These are phyloP conservation scores for Rubia occidens DNA, from an alignment of 305 asterid genomes.

Conservation along the genomic window DNA sequence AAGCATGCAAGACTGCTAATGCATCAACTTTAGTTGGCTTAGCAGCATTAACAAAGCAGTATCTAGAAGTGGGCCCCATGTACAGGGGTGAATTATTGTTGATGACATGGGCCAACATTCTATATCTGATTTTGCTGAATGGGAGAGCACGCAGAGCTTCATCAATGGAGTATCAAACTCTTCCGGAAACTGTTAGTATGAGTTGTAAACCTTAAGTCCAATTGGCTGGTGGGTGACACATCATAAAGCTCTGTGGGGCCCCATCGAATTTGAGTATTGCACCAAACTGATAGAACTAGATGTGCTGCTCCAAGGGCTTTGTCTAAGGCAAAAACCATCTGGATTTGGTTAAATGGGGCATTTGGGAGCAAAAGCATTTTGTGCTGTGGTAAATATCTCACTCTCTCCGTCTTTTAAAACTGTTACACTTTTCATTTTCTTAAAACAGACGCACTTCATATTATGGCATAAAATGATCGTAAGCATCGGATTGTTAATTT, in stretches of 20 bases:
- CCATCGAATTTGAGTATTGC: conserved; percentile 19
- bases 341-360: conserved; percentile 49
- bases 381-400: too few species aligned
- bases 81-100: not conserved
- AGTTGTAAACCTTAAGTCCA: conserved; percentile 50
- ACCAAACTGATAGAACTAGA: conserved; percentile 15
- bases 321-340: conserved; percentile 23
- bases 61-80: conserved; percentile 5
- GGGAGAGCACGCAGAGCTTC: conserved; percentile 21
- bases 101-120: conserved; percentile 7
- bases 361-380: conserved; percentile 26
- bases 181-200: conserved; percentile 33
- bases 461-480: too few species aligned
- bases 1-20: conserved; percentile 4
- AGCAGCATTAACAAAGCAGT: not conserved
- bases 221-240: conserved; percentile 55
- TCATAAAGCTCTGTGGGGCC: conserved; percentile 39
- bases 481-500: too few species aligned
- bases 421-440: too few species aligned
- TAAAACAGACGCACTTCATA: too few species aligned
- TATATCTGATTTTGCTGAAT: conserved; percentile 16
- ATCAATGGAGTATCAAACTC: conserved; percentile 29
- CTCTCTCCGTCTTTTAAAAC: not conserved
- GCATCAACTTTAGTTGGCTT: not conserved
- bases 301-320: conserved; percentile 10